These are phyloP conservation scores for Thelonectria discophora DNA, from an alignment of 2,329 filamentous ascomycete genomes.

Conservation along the genomic window DNA sequence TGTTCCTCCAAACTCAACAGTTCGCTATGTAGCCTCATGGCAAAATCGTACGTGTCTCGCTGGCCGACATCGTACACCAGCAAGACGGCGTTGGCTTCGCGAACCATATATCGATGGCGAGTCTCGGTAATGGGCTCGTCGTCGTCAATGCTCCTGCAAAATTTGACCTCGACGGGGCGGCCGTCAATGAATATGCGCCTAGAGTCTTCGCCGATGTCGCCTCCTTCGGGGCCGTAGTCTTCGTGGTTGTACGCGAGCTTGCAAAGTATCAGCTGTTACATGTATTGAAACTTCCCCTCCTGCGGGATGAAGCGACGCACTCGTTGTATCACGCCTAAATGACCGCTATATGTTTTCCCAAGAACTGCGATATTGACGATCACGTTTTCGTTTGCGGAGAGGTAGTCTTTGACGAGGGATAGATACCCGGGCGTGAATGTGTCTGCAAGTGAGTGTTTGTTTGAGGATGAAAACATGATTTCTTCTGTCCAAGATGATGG, in stretches of 20 bases:
- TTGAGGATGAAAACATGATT: no score
- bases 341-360: not conserved
- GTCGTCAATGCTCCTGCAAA: not conserved
- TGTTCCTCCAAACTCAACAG: not conserved
- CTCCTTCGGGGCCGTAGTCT: not conserved
- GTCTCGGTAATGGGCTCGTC: not conserved
- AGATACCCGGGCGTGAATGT: no score
- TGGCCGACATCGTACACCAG: not conserved
- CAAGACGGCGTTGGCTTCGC: not conserved
- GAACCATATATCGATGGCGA: not conserved
- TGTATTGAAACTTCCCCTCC: not conserved
- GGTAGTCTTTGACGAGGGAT: not conserved
- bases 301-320: not conserved
- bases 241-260: not conserved
- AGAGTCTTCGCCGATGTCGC: not conserved
- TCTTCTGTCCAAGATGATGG: no score
- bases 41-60: not conserved
- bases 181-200: not conserved
- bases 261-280: not conserved
- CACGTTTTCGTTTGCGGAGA: not conserved
- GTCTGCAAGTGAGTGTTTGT: no score
- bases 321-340: not conserved
- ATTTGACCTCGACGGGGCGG: not conserved
- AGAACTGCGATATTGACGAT: not conserved
- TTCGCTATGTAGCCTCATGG: not conserved